Evolutionary conservation across 345 rosid genomes (phyloP).

Genomic region (Euphorbia peplus): DNA sequence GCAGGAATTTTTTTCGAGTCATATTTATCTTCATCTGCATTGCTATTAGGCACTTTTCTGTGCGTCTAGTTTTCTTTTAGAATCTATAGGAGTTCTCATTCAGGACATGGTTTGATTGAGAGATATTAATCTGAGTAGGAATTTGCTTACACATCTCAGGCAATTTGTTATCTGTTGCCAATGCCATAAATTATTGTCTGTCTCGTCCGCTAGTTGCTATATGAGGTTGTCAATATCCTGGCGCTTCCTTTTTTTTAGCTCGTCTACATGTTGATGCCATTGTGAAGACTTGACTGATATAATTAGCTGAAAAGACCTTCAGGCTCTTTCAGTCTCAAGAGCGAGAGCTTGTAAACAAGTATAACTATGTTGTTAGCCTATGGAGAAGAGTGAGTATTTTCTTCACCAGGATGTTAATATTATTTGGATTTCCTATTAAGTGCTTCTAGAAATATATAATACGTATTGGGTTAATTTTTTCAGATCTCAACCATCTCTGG

Average conservation of each 20-base stretch:
- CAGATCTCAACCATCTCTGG: slow-evolving; percentile 77
- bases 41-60: neutral
- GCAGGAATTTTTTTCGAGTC: neutral
- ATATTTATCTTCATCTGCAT: neutral
- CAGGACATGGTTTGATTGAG: neutral
- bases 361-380: slow-evolving; percentile 72
- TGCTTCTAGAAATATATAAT: neutral
- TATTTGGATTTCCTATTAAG: neutral
- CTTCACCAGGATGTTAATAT: slow-evolving; percentile 3
- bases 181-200: neutral
- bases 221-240: neutral
- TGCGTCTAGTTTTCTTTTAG: neutral
- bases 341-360: slow-evolving; percentile 75
- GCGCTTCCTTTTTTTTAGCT: neutral
- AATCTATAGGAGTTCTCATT: neutral
- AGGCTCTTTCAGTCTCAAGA: slow-evolving; percentile 63
- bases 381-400: slow-evolving; percentile 83
- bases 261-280: slow-evolving; percentile 6
- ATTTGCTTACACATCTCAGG: neutral
- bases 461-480: slow-evolving; percentile 10
- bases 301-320: slow-evolving; percentile 70
- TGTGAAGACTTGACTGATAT: slow-evolving; percentile 41
- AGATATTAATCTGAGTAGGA: neutral
- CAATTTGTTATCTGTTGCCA: neutral
- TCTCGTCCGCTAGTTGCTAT: neutral